These are phyloP conservation scores for Talaromyces sp. DNA, from an alignment of 2,329 filamentous ascomycete genomes.

Conservation along the genomic window DNA sequence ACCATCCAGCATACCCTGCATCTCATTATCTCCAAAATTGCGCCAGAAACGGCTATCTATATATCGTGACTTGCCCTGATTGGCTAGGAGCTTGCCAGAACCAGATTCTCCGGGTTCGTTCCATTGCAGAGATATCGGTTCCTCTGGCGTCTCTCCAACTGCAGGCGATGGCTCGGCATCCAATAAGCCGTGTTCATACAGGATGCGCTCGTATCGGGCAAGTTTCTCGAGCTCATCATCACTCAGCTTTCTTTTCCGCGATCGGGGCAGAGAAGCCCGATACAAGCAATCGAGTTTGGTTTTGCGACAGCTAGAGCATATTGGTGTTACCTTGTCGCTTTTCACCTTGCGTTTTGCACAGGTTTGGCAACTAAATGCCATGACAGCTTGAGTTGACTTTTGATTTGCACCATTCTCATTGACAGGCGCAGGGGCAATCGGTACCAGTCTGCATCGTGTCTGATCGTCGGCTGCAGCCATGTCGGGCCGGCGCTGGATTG, in stretches of 20 bases:
- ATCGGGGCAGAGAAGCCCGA: background rate
- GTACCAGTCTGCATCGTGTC: background rate
- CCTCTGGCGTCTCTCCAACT: background rate
- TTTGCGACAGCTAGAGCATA: background rate
- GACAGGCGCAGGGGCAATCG: slow-evolving; percentile 3
- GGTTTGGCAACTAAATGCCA: slow-evolving; percentile 21
- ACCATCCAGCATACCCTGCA: slow-evolving; percentile 18
- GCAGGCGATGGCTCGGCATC: background rate
- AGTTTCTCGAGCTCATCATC: background rate
- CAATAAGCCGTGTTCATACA: background rate
- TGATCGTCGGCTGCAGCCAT: background rate
- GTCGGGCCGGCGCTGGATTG: background rate
- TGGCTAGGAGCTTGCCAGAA: background rate
- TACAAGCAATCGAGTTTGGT: background rate
- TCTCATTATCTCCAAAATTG: background rate
- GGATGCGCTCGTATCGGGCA: background rate
- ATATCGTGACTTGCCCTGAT: background rate
- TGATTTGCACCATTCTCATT: background rate
- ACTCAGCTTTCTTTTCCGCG: background rate
- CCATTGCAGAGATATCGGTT: background rate
- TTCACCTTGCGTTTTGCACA: slow-evolving; percentile 41
- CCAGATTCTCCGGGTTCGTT: background rate
- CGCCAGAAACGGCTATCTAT: background rate
- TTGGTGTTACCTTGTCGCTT: slow-evolving; percentile 29
- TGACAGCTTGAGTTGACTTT: background rate